Conservation (phyloP, 345 rosid genomes). For the Eucalyptus rudis region DNA sequence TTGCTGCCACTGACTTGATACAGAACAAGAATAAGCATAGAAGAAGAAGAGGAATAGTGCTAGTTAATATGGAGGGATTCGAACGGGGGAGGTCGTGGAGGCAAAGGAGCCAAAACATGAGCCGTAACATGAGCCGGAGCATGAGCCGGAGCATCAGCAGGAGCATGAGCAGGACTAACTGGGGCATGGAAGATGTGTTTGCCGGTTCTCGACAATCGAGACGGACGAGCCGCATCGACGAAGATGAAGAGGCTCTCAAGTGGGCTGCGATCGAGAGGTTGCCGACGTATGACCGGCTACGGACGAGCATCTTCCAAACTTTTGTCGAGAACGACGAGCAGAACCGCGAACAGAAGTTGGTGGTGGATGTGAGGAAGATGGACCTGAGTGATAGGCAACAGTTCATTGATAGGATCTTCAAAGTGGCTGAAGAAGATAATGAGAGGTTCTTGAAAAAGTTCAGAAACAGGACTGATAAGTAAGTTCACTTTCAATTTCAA, state of each 20-base stretch:
- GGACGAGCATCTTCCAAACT: conserved; percentile 66
- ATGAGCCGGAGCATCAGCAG: conserved; percentile 36
- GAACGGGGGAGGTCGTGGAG: conserved; percentile 8
- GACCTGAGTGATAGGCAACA: conserved; percentile 51
- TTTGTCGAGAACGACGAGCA: conserved; percentile 10
- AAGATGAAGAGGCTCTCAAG: conserved; percentile 89
- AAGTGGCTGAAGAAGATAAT: conserved; percentile 87
- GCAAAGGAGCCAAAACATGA: conserved; percentile 9
- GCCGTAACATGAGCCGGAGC: conserved; percentile 14
- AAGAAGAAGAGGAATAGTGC: background rate
- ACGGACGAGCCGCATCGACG: conserved; percentile 35
- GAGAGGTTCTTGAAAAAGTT: conserved; percentile 68
- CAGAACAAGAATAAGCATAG: background rate
- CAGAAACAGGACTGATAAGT: conserved; percentile 69
- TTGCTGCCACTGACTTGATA: background rate
- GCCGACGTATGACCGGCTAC: conserved; percentile 72
- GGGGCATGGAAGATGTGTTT: conserved; percentile 60
- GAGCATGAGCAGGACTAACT: conserved; percentile 50
- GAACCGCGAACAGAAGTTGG: conserved; percentile 20
- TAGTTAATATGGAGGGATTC: conserved; percentile 10
- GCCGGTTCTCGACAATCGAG: conserved; percentile 32
- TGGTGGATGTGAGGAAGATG: conserved; percentile 73
- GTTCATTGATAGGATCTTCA: conserved; percentile 67
- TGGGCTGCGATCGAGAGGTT: conserved; percentile 96
- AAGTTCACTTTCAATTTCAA: background rate